Evolutionary conservation across 2,329 filamentous ascomycete genomes (phyloP), one percentile per base, ranked within the genome.

Genomic region (Diaporthe capsici): DNA sequence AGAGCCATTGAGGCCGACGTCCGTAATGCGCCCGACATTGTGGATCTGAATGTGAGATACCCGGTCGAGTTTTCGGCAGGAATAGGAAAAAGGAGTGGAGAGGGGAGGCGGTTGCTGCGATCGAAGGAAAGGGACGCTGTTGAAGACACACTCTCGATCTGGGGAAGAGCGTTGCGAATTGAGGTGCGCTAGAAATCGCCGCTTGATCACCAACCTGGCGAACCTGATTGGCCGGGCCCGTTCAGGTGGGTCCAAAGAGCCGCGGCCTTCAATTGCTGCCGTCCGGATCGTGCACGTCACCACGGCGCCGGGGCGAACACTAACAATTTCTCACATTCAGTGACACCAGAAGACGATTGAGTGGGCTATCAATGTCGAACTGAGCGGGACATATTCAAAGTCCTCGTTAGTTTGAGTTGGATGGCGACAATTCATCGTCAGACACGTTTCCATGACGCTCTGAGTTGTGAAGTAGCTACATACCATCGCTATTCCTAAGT

Each of bases 1-100:
- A 90, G 83, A 80, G 87, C 86, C 85, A 89, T 85, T 80, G 87
- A 85, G 84, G 86, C 87, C 81, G 86, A 86, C 79, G 87, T 87
- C 84, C 88, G 87, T 82, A 87, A 83, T 76, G 87, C 86, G 75
- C 84, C 83, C 78, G 88, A 83, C 88, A 90, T 90, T 78, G 80
- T 82, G 81, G 58, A 44, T 76, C 49, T 61, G 60, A n/a, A 53
- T 42, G 13, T 67, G 71, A 39, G 49, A 44, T 12, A 49, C 34
- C 28, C 34, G 8, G 28, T 37, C 42, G 42, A 57, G 5, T 39
- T 47, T 63, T 55, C 3, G 47, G 60, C 57, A 28, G 25, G 58
- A 28, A 47, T 28, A 51, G 13, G 28, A 15, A 37, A 58, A 31
- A 22, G 44, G 72, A 75, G 67, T 55, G 67, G 72, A 57, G 72